A percentile compares a stretch with the other conserved stretches of the same genome.
Evolutionary conservation across 2,329 filamentous ascomycete genomes (phyloP).

Genomic region (Penicillium glabrum): DNA sequence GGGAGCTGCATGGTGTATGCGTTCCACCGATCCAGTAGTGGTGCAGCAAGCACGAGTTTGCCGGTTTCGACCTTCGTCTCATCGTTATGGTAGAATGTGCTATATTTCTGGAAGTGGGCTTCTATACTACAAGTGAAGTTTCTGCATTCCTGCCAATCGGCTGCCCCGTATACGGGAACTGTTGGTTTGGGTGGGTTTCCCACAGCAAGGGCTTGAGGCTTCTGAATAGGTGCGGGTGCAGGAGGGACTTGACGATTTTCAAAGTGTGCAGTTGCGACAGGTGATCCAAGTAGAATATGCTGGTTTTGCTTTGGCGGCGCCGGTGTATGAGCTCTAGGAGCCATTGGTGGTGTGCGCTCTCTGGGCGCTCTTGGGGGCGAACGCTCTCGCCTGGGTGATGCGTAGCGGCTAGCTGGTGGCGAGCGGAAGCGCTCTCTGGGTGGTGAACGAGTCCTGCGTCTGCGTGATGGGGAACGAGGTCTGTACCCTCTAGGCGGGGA

Average conservation of each 20-base stretch:
- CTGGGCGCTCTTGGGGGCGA: not conserved
- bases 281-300: not conserved
- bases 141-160: not conserved
- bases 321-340: not conserved
- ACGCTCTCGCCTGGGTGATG: not conserved
- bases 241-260: too few species aligned
- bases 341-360: not conserved
- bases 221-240: too few species aligned
- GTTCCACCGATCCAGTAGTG: not conserved
- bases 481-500: not conserved
- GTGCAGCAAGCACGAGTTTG: not conserved
- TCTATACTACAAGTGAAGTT: conserved; percentile 6
- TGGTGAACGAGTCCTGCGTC: not conserved
- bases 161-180: not conserved
- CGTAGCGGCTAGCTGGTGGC: not conserved
- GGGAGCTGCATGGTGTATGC: not conserved
- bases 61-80: not conserved
- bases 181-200: not conserved
- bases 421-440: not conserved
- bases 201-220: not conserved
- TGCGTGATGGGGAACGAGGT: not conserved
- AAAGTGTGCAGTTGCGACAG: too few species aligned
- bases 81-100: not conserved
- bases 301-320: not conserved
- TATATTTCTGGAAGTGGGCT: conserved; percentile 2